Conservation (phyloP, 2,329 filamentous ascomycete species). For the Ceratocystis variospora region DNA sequence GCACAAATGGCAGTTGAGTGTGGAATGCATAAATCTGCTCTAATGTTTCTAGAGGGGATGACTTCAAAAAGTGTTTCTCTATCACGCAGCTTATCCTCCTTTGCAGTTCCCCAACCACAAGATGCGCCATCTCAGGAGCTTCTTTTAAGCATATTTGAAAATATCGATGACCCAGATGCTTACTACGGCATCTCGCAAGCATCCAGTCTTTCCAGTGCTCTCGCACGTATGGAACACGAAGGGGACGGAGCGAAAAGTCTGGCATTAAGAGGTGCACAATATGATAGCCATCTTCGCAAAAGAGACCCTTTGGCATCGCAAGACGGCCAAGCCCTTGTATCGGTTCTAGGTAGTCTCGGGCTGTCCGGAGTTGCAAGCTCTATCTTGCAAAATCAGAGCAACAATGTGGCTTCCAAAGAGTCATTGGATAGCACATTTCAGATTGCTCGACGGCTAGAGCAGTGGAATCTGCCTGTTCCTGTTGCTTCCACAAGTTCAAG, state of each 20-base stretch:
- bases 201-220: conserved; percentile 60
- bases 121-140: conserved; percentile 34
- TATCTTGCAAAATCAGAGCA: conserved; percentile 53
- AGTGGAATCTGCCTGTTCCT: conserved; percentile 80
- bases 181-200: conserved; percentile 83
- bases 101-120: conserved; percentile 40
- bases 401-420: conserved; percentile 38
- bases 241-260: conserved; percentile 74
- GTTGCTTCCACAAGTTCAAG: conserved; percentile 46
- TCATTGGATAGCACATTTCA: conserved; percentile 61
- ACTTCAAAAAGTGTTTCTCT: neutral
- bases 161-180: conserved; percentile 87
- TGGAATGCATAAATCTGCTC: conserved; percentile 72
- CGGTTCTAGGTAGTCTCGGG: conserved; percentile 65
- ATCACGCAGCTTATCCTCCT: conserved; percentile 48
- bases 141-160: conserved; percentile 71
- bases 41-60: conserved; percentile 66
- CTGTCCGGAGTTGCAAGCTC: conserved; percentile 76
- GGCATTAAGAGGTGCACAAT: conserved; percentile 78
- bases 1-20: conserved; percentile 61
- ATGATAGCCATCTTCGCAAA: conserved; percentile 67
- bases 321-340: conserved; percentile 58
- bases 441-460: conserved; percentile 68
- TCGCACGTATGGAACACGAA: conserved; percentile 79
- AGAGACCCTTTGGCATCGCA: conserved; percentile 39